Evolutionary conservation across 192 early-diverging fungal species (phyloP), one percentile per base, ranked within the genome.

Genomic region (Nowakowskiella sp.): DNA sequence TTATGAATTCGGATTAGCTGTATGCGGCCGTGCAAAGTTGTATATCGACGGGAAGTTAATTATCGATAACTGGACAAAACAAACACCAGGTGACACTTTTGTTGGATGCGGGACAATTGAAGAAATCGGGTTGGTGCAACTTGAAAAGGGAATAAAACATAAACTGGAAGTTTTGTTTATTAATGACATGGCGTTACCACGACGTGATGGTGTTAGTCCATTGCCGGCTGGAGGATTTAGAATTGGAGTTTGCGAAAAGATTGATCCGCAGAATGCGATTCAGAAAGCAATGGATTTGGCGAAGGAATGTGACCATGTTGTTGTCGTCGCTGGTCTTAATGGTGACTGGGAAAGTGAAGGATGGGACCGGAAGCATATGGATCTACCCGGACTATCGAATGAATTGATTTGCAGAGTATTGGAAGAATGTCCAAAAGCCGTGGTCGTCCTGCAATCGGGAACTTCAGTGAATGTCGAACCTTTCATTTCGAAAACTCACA

Each of bases 341-440:
- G 13, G 22, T 22, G 55, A 57, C 13, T 57, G 55, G 55, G 55
- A 57, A 52, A 58, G 34, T 3, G 58, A 60, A 24, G 58, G 58
- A 9, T 30, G 27, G 3, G 58, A 60, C 21, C 58, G 58, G 16
- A 26, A 4, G 9, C 22, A 28, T 4, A 33, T 60, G 27, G 6
- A 13, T 8, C 28, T 60, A 10, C 6, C 58, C 36, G 24, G 53
- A 9, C 21, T 42, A 31, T 44, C 47, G 36, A 31, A 60, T 39
- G 53, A 55, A 27, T 24, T 60, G 16, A 42, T 60, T 5, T 51
- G 30, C 6, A 42, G 31, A 23, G 58, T 60, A n/a, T 49, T 57
- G 25, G 33, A 30, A 16, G 58, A 13, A 0, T 47, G 58, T 30
- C 24, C 23, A 13, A 56, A 60, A 10, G 28, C 53, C 13, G n/a